Evolutionary conservation across 495 filamentous ascomycete species (phyloP).

Genomic region (Evansstolkia leycettana): DNA sequence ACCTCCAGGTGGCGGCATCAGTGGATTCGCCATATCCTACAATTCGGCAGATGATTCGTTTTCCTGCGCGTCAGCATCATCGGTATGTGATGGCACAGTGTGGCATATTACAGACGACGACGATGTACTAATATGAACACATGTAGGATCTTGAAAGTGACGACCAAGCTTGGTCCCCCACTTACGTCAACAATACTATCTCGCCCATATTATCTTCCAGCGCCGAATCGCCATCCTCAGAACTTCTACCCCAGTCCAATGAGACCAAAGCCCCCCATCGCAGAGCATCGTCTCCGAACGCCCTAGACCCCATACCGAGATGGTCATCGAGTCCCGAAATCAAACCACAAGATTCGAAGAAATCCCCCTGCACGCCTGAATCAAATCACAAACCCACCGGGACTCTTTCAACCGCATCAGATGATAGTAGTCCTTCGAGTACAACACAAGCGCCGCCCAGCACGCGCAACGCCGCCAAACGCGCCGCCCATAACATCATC

Average conservation of each 20-base stretch:
- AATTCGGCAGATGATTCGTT: constrained; percentile 17
- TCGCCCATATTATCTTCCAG: constrained; percentile 13
- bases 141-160: constrained; percentile 29
- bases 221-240: constrained; percentile 7
- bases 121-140: constrained; percentile 3
- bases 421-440: no score
- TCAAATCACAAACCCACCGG: constrained; percentile 8
- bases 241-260: constrained; percentile 3
- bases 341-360: constrained; percentile 12
- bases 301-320: background rate
- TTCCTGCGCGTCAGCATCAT: constrained; percentile 17
- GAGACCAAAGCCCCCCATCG: background rate
- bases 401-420: background rate
- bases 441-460: constrained; percentile 8
- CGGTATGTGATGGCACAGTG: constrained; percentile 13
- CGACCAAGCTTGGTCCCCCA: constrained; percentile 26
- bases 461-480: constrained; percentile 32
- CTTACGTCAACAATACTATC: constrained; percentile 7
- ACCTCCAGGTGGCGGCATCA: constrained; percentile 18
- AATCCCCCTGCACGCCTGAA: constrained; percentile 4
- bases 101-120: no score
- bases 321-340: constrained; percentile 28
- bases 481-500: constrained; percentile 41
- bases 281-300: constrained; percentile 5
- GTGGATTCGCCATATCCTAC: constrained; percentile 25